phyloP scores from a whole-genome alignment of 495 filamentous ascomycete species.

The Penicillium robsamsonii region DNA sequence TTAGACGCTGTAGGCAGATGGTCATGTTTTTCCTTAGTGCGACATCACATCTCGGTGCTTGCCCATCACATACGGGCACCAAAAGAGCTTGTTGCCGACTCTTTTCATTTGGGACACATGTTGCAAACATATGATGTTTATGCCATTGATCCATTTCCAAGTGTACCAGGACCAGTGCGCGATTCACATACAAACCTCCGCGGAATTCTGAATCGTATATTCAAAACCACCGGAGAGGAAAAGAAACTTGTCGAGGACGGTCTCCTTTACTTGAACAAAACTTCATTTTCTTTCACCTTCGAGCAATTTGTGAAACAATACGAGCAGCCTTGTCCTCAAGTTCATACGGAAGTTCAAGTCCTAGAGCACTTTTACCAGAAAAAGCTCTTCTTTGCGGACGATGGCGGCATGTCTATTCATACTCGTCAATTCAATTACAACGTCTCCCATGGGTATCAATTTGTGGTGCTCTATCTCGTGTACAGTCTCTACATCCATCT shows the following conservation, averaged over 20 bases:
- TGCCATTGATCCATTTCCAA: neutral
- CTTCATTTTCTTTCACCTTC: neutral
- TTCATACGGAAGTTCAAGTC: constrained; percentile 26
- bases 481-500: no score
- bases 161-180: neutral
- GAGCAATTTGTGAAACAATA: constrained; percentile 13
- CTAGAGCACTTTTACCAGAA: constrained; percentile 25
- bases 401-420: constrained; percentile 2
- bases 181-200: constrained; percentile 15
- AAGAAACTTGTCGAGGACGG: constrained; percentile 4
- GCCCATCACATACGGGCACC: constrained; percentile 7
- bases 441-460: no score
- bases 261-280: constrained; percentile 10
- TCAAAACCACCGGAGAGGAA: constrained; percentile 1
- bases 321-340: constrained; percentile 13
- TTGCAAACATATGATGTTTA: constrained; percentile 9
- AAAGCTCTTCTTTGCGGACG: constrained; percentile 17
- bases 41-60: neutral
- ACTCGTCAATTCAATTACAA: no score
- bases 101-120: constrained; percentile 5
- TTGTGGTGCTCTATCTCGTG: no score
- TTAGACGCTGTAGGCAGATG: neutral
- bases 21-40: neutral
- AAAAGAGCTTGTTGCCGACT: constrained; percentile 9
- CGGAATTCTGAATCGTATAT: constrained; percentile 19